Evolutionary conservation across 805 yeast species (phyloP).

Genomic region (Ogataea paraovalis): DNA sequence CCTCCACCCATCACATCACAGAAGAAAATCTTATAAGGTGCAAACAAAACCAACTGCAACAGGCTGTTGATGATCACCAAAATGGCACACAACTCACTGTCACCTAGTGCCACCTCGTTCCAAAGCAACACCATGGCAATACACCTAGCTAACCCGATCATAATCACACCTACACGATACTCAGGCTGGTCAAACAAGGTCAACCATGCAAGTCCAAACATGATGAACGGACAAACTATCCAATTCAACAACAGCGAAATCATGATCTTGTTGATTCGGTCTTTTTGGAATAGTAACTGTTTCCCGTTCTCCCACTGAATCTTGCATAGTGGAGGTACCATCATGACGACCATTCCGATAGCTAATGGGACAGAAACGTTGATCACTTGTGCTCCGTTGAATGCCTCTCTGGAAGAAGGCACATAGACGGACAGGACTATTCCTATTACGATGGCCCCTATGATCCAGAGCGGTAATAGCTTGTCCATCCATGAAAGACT

Average conservation of each 20-base stretch:
- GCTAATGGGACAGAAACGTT: slow-evolving; percentile 42
- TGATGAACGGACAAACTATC: slow-evolving; percentile 52
- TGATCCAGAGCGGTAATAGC: slow-evolving; percentile 23
- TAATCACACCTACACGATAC: slow-evolving; percentile 50
- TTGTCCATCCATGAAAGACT: slow-evolving; percentile 32
- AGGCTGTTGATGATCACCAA: slow-evolving; percentile 49
- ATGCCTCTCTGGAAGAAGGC: slow-evolving; percentile 34
- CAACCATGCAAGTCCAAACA: slow-evolving; percentile 55
- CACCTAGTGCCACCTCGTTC: slow-evolving; percentile 54
- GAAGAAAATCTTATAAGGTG: slow-evolving; percentile 47
- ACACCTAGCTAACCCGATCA: slow-evolving; percentile 58
- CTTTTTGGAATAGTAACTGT: slow-evolving; percentile 20
- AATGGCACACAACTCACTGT: slow-evolving; percentile 45
- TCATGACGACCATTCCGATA: slow-evolving; percentile 50
- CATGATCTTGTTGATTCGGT: slow-evolving; percentile 29
- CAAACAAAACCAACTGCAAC: slow-evolving; percentile 48
- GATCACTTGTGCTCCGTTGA: slow-evolving; percentile 23
- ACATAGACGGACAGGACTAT: slow-evolving; percentile 39
- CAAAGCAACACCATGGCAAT: slow-evolving; percentile 61
- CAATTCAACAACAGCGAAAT: slow-evolving; percentile 48
- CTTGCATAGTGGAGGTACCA: slow-evolving; percentile 54
- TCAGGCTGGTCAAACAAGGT: slow-evolving; percentile 44
- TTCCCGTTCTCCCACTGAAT: slow-evolving; percentile 47
- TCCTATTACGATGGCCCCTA: slow-evolving; percentile 37
- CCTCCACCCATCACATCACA: slow-evolving; percentile 39